These are phyloP conservation scores for Suhomyces sp. DNA, from an alignment of 805 yeast species.

Conservation along the genomic window DNA sequence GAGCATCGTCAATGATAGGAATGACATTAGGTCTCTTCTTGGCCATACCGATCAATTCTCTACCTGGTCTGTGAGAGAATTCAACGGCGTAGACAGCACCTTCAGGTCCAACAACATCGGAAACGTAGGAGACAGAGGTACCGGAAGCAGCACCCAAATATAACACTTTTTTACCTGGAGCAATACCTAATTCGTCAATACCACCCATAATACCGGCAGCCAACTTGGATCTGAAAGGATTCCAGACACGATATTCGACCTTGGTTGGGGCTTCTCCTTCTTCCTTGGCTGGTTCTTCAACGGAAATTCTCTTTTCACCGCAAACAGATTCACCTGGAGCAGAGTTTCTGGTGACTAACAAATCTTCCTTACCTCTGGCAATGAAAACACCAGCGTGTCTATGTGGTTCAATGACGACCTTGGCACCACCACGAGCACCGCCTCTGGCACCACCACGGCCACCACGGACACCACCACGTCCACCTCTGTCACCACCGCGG, in stretches of 20 bases:
- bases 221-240: constrained; percentile 98
- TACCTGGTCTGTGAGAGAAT: constrained; percentile 99
- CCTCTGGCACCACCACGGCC: constrained; percentile 66
- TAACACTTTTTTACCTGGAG: constrained; percentile 96
- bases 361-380: constrained; percentile 99
- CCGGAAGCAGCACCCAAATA: constrained; percentile 99
- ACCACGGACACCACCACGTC: constrained; percentile 34
- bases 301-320: constrained; percentile 94
- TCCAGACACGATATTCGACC: constrained; percentile 99
- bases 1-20: constrained; percentile 98
- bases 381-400: constrained; percentile 98
- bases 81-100: constrained; percentile 99
- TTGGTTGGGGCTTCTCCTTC: constrained; percentile 89
- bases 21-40: constrained; percentile 99
- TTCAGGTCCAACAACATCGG: constrained; percentile 98
- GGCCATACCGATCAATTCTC: constrained; percentile 99
- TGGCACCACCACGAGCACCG: constrained; percentile 89
- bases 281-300: constrained; percentile 89
- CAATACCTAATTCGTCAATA: constrained; percentile 94
- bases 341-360: constrained; percentile 91
- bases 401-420: constrained; percentile 97
- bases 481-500: constrained; percentile 27
- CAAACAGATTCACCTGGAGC: constrained; percentile 99
- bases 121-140: constrained; percentile 97
- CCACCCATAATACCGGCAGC: constrained; percentile 99